These are phyloP conservation scores for Ochetophila trinervis DNA, from an alignment of 306 rosid genomes.

Conservation along the genomic window DNA sequence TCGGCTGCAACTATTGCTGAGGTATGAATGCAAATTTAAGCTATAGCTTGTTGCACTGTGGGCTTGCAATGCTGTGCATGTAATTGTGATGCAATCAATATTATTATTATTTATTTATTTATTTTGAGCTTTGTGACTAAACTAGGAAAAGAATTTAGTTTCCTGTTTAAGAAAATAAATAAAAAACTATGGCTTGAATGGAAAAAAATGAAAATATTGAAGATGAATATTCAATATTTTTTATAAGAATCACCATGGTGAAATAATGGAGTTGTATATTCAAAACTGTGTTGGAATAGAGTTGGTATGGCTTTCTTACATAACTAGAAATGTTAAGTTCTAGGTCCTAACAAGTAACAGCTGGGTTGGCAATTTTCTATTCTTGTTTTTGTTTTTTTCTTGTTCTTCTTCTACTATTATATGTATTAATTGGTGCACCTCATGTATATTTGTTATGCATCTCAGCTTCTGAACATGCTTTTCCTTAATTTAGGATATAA, in stretches of 20 bases:
- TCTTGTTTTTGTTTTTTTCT: too few species aligned
- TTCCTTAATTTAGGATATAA: too few species aligned
- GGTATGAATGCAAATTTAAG: conserved; percentile 38
- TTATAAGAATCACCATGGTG: background rate
- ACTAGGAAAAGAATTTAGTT: background rate
- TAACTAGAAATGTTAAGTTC: too few species aligned
- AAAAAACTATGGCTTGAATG: background rate
- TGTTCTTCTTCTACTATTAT: too few species aligned
- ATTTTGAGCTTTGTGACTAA: conserved; percentile 4
- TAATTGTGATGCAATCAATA: background rate
- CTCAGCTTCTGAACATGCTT: too few species aligned
- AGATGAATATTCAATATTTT: background rate
- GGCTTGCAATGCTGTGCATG: conserved; percentile 6
- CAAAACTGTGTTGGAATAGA: too few species aligned
- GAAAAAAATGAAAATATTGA: conserved; percentile 1
- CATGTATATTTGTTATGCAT: too few species aligned
- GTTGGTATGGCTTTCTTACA: too few species aligned
- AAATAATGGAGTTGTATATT: background rate
- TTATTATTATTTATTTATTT: background rate
- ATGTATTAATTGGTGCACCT: too few species aligned
- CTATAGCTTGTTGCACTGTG: background rate
- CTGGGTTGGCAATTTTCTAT: too few species aligned
- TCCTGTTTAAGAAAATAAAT: background rate
- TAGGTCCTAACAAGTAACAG: too few species aligned
- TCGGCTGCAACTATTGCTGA: conserved; percentile 77